Percentiles rank a stretch among this genome's conserved stretches.
phyloP scores from a whole-genome alignment of 345 rosid genomes.

The Gossypium mustelinum region DNA sequence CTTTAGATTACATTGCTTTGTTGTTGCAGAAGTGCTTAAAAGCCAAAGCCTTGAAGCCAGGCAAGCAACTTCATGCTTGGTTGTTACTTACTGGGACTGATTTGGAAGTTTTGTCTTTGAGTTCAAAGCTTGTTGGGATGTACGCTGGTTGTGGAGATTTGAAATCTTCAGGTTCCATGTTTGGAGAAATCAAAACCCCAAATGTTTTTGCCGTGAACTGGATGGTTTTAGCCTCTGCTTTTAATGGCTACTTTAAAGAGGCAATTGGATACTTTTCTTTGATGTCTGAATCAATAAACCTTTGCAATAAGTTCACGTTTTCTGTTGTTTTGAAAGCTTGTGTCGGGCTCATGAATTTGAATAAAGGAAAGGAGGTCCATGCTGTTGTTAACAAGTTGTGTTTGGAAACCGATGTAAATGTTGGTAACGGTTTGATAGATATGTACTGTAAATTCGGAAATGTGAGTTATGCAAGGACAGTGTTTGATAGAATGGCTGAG shows the following conservation, averaged over 20 bases:
- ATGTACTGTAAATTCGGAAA: constrained; percentile 40
- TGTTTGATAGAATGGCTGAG: constrained; percentile 33
- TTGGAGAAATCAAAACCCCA: constrained; percentile 26
- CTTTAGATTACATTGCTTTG: constrained; percentile 5
- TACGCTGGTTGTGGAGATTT: constrained; percentile 41
- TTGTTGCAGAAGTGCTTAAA: constrained; percentile 37
- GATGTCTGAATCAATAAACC: constrained; percentile 25
- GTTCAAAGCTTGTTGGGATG: constrained; percentile 38
- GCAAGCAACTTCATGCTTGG: constrained; percentile 40
- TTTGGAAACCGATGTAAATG: constrained; percentile 23
- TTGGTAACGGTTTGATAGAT: constrained; percentile 38
- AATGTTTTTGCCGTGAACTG: constrained; percentile 43
- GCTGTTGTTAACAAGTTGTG: constrained; percentile 23
- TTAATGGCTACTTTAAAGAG: constrained; percentile 31
- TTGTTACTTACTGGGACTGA: constrained; percentile 22
- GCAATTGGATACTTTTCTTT: constrained; percentile 37
- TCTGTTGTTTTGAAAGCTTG: constrained; percentile 42
- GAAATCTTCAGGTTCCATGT: constrained; percentile 26
- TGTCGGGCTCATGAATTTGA: constrained; percentile 41
- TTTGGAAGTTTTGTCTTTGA: constrained; percentile 21
- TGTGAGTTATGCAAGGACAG: constrained; percentile 27
- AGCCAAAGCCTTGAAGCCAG: constrained; percentile 28
- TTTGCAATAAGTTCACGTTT: constrained; percentile 41
- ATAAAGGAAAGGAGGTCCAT: constrained; percentile 42
- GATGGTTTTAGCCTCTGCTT: constrained; percentile 41